Percentiles rank a stretch among this genome's conserved stretches.
These are phyloP conservation scores for Hypoxylon perforatum DNA, from an alignment of 495 filamentous ascomycete genomes.

Conservation along the genomic window DNA sequence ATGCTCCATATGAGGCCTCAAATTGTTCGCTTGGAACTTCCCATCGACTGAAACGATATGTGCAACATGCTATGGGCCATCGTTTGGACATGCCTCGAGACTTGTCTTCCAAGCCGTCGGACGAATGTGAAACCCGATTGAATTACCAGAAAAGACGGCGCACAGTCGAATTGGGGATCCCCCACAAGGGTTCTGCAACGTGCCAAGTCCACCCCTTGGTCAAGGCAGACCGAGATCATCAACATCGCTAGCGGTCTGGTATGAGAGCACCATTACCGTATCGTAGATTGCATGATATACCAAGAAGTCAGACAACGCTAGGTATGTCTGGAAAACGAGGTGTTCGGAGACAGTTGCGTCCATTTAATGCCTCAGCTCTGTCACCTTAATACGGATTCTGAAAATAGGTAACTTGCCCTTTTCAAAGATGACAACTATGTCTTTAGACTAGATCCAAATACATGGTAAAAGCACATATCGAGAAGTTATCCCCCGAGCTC, in stretches of 20 bases:
- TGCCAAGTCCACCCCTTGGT: slow-evolving; percentile 27
- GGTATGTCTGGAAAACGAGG: slow-evolving; percentile 11
- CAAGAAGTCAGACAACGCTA: slow-evolving; percentile 13
- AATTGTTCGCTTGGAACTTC: slow-evolving; percentile 28
- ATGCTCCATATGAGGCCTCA: slow-evolving; percentile 31
- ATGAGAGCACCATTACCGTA: slow-evolving; percentile 16
- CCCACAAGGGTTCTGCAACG: slow-evolving; percentile 32
- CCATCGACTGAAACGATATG: slow-evolving; percentile 31
- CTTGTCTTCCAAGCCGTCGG: neutral
- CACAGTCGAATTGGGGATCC: slow-evolving; percentile 19
- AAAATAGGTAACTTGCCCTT: too few relatives aligned
- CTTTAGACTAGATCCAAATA: too few relatives aligned
- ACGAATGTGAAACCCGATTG: neutral
- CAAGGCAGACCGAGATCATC: slow-evolving; percentile 14
- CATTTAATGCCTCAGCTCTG: slow-evolving; percentile 14
- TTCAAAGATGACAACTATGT: too few relatives aligned
- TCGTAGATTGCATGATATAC: slow-evolving; percentile 30
- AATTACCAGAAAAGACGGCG: slow-evolving; percentile 1
- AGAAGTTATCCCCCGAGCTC: too few relatives aligned
- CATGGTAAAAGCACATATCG: too few relatives aligned
- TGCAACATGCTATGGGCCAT: slow-evolving; percentile 26
- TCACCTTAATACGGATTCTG: neutral
- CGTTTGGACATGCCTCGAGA: slow-evolving; percentile 35
- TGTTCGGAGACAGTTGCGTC: neutral
- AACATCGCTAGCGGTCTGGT: slow-evolving; percentile 13